Base-by-base conservation (phyloP, 768 basidiomycete species). In the Mycena galopus region DNA sequence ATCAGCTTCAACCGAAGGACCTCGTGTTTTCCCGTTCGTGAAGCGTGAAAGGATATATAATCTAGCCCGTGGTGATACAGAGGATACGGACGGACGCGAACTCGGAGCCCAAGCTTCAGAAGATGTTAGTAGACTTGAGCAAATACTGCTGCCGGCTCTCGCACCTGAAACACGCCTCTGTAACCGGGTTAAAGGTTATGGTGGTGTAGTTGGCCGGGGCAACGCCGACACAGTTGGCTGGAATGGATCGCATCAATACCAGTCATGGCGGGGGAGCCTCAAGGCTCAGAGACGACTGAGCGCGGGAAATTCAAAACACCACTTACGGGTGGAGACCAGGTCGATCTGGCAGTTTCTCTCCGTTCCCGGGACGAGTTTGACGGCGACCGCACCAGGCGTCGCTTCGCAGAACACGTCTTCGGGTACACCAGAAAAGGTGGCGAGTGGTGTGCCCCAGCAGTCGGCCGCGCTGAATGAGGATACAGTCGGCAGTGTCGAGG, bases 61-160 rank as follows among this genome's bases (percentile, higher is more conserved):
- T 47, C 11, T 55, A 66, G 27, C 65, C 65, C 5, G 51, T 39
- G 56, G 51, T 67, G 65, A 67, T 67, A 39, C 65, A 67, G 29
- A 58, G 29, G 25, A 67, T 67, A 57, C 65, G 65, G 25, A 67
- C 65, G n/a, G 65, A 67, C 21, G 33, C 55, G 50, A 67, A 44
- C 29, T 44, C 39, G 25, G 47, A 10, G 29, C 56, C 27, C 30
- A 42, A 39, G 30, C 65, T 67, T 21, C 29, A 30, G 35, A 21
- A 19, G n/a, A 32, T 27, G 12, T 5, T 58, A 25, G 58, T 29
- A 27, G n/a, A 47, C n/a, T 47, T 19, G 37, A 3, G 17, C 53
- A 25, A 14, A 65, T 29, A 63, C 7, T 14, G 21, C n/a, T 35
- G 9, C 30, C 23, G 7, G 44, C 30, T 3, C 58, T 58, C 58